Percentiles rank a stretch among this genome's conserved stretches.
phyloP scores from a whole-genome alignment of 1,284 basidiomycete genomes.

The Agaricales sp. region DNA sequence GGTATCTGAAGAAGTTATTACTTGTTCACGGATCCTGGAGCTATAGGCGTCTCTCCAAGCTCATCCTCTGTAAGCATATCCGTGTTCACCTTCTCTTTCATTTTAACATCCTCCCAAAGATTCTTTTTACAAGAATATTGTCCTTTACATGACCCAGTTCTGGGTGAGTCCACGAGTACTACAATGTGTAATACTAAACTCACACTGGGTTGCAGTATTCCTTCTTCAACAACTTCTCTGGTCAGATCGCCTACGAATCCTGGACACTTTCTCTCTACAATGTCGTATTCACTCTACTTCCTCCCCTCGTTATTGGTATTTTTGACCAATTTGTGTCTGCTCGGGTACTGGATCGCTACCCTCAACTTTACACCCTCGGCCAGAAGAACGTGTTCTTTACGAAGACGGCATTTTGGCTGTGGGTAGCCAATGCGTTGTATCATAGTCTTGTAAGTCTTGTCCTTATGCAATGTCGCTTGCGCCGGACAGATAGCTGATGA shows the following conservation, averaged over 20 bases:
- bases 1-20: conserved; percentile 91
- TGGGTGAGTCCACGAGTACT: conserved; percentile 53
- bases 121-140: conserved; percentile 96
- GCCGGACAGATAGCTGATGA: no score
- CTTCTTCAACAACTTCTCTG: conserved; percentile 98
- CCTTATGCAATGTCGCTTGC: conserved; percentile 2
- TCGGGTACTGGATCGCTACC: conserved; percentile 93
- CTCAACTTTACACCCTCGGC: conserved; percentile 90
- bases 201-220: conserved; percentile 58
- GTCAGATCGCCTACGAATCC: conserved; percentile 96
- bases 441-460: conserved; percentile 71
- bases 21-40: conserved; percentile 99
- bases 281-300: conserved; percentile 89
- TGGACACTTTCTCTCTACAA: conserved; percentile 97
- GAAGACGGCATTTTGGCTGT: conserved; percentile 88
- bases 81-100: not conserved
- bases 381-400: conserved; percentile 92
- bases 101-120: conserved; percentile 31
- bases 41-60: conserved; percentile 89
- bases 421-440: conserved; percentile 91
- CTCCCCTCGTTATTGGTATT: conserved; percentile 94
- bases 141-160: conserved; percentile 95
- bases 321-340: conserved; percentile 98
- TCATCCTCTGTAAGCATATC: conserved; percentile 80
- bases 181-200: conserved; percentile 6